Percentiles rank a stretch among this genome's conserved stretches.
These are phyloP conservation scores for Chenopodium album DNA, from an alignment of 148 eudicot genomes.

Conservation along the genomic window DNA sequence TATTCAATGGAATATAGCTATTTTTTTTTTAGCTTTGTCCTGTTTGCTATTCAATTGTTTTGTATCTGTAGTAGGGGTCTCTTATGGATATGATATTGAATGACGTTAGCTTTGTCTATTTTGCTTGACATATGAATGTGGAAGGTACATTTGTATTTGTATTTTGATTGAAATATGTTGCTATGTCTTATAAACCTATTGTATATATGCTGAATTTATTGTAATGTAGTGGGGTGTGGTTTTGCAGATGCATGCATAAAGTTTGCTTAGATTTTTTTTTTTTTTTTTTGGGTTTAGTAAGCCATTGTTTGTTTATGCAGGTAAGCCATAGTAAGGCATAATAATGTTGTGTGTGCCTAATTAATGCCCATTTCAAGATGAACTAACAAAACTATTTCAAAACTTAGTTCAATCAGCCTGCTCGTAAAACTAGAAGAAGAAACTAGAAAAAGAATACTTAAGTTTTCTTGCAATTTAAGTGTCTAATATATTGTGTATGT, in stretches of 20 bases:
- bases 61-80: neutral
- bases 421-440: slow-evolving; percentile 42
- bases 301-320: slow-evolving; percentile 46
- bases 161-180: neutral
- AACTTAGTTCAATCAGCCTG: slow-evolving; percentile 72
- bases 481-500: no score
- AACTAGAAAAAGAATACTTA: slow-evolving; percentile 35
- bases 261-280: neutral
- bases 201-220: slow-evolving; percentile 32
- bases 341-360: slow-evolving; percentile 42
- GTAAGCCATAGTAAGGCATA: slow-evolving; percentile 31
- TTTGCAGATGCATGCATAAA: neutral
- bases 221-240: slow-evolving; percentile 60
- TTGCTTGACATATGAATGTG: neutral
- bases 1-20: neutral
- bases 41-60: neutral
- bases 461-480: neutral
- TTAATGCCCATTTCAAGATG: slow-evolving; percentile 52
- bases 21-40: neutral
- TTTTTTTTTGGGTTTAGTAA: slow-evolving; percentile 1
- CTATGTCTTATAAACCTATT: neutral
- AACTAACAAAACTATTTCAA: slow-evolving; percentile 64
- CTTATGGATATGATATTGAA: neutral
- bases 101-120: neutral
- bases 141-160: neutral